Base-by-base conservation (phyloP, 495 filamentous ascomycete genomes). In the Tuber indicum region DNA sequence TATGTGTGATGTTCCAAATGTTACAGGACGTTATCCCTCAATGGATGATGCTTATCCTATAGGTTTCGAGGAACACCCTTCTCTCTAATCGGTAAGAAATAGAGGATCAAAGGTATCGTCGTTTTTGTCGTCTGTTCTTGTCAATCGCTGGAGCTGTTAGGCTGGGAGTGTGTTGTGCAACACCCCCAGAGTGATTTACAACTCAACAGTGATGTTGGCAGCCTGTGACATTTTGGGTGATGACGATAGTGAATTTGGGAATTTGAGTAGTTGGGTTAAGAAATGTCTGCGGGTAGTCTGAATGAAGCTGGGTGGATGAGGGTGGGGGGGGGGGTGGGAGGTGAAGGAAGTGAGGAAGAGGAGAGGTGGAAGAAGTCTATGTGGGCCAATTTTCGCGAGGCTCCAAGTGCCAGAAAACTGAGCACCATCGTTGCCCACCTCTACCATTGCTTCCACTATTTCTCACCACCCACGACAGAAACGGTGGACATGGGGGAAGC, bases 141-240 rank as follows among this genome's bases (percentile, higher is more conserved):
- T 79, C 78, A 82, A 79, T 82, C 79, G 81, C 81, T 79, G 79
- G 76, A 82, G 81, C 79, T 73, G 79, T 79, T 73, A 46, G 80
- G 81, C 81, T 82, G 81, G 81, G 79, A 80, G 73, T 82, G 75
- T 44, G 41, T 41, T 47, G 71, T 78, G 70, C 79, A 82, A 78
- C 77, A 82, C 81, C 81, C 77, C 81, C 81, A 82, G 81, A 82
- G 75, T 66, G 58, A 79, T 82, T 82, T 82, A 82, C 80, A 82
- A 82, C 81, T 82, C 80, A 78, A 79, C 80, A 76, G 80, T 70
- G 79, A 81, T 76, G 81, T 79, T 80, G 52, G 74, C 78, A 79
- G 79, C 75, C 49, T 82, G 81, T 79, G 80, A 82, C 81, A 82
- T 82, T 78, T 79, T 82, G 81, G 76, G 72, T 80, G 75, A 75